Percentiles rank a stretch among this genome's conserved stretches.
Evolutionary conservation across 345 rosid genomes (phyloP).

Genomic region (Carallia brachiata): DNA sequence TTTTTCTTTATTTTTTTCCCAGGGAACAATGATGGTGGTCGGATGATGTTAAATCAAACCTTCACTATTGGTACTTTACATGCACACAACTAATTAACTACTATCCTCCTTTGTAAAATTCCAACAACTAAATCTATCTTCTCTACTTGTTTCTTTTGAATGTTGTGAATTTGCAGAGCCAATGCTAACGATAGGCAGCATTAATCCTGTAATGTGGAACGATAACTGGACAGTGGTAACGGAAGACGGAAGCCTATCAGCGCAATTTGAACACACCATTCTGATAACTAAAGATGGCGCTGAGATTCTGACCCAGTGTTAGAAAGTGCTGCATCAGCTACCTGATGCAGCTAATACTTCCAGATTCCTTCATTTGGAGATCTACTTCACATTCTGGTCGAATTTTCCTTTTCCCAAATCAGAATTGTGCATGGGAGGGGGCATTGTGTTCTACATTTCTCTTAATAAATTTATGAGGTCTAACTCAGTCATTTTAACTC

Average conservation of each 20-base stretch:
- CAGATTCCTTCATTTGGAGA: not conserved
- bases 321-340: constrained; percentile 7
- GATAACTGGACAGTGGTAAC: constrained; percentile 94
- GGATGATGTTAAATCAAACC: constrained; percentile 86
- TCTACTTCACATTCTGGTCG: not conserved
- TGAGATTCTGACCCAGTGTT: constrained; percentile 72
- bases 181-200: constrained; percentile 87
- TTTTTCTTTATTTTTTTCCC: not conserved
- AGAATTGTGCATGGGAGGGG: not conserved
- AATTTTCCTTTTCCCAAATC: not conserved
- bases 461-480: not conserved
- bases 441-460: not conserved
- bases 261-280: constrained; percentile 92
- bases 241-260: constrained; percentile 83
- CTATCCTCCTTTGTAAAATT: too few species aligned
- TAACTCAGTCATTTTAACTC: too few species aligned
- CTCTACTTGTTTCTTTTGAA: too few species aligned
- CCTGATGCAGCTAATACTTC: not conserved
- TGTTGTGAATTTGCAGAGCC: constrained; percentile 55
- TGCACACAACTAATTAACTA: not conserved
- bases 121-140: too few species aligned
- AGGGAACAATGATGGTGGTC: constrained; percentile 78
- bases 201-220: constrained; percentile 72
- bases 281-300: constrained; percentile 80
- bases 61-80: constrained; percentile 66